Percentiles rank a stretch among this genome's conserved stretches.
phyloP scores from a whole-genome alignment of 495 filamentous ascomycete species.

The Stereocaulon alpinum region DNA sequence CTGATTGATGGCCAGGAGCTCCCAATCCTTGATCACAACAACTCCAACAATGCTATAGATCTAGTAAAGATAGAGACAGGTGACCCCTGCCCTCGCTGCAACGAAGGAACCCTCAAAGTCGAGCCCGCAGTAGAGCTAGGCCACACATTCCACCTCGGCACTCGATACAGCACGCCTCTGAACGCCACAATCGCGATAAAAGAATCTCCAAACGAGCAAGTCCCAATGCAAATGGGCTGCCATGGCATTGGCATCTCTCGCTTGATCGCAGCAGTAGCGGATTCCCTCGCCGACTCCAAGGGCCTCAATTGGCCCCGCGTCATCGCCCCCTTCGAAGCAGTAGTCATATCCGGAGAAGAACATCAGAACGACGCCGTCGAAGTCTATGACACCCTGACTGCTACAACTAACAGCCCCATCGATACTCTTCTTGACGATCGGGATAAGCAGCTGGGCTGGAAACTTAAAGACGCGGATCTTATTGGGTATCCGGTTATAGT shows the following conservation, averaged over 20 bases:
- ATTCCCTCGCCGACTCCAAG: constrained; percentile 54
- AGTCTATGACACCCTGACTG: constrained; percentile 14
- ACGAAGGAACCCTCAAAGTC: constrained; percentile 48
- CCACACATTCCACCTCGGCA: constrained; percentile 91
- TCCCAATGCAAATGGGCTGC: constrained; percentile 82
- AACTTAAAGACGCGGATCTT: constrained; percentile 77
- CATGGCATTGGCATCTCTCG: constrained; percentile 92
- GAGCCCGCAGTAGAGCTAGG: constrained; percentile 78
- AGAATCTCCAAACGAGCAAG: constrained; percentile 18
- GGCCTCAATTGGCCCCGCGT: constrained; percentile 83
- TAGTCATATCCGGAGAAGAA: constrained; percentile 51
- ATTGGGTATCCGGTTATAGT: constrained; percentile 80
- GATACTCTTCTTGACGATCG: constrained; percentile 76
- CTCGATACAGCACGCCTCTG: constrained; percentile 71
- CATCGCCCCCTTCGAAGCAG: constrained; percentile 76
- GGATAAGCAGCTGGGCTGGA: constrained; percentile 60
- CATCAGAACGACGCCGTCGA: constrained; percentile 39
- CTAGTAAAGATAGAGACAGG: constrained; percentile 54
- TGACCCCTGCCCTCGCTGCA: constrained; percentile 64
- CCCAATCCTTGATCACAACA: neutral
- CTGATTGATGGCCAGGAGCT: neutral
- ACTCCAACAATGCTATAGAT: constrained; percentile 29
- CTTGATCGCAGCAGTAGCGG: constrained; percentile 77
- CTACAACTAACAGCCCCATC: constrained; percentile 18
- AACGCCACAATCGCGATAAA: constrained; percentile 43